These are phyloP conservation scores for Physaria fendleri DNA, from an alignment of 345 rosid species.

Conservation along the genomic window DNA sequence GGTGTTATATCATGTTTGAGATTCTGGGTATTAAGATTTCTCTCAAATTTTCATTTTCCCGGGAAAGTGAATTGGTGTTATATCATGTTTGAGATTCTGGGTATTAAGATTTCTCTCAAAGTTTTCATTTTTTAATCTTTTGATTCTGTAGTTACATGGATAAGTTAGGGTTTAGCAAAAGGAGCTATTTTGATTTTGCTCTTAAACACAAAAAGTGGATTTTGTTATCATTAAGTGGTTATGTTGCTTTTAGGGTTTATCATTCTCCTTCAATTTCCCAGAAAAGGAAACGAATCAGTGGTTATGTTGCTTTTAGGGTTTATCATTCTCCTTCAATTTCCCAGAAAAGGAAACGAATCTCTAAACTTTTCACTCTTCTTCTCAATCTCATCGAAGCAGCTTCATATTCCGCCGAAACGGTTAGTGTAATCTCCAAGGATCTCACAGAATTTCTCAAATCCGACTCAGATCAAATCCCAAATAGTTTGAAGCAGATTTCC, in stretches of 20 bases:
- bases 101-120: neutral
- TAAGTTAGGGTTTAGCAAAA: slow-evolving; percentile 32
- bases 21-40: neutral
- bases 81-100: neutral
- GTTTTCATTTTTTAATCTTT: neutral
- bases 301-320: slow-evolving; percentile 54
- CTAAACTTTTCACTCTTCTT: slow-evolving; percentile 45
- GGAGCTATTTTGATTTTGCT: slow-evolving; percentile 36
- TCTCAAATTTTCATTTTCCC: slow-evolving; percentile 13
- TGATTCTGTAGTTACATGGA: slow-evolving; percentile 41
- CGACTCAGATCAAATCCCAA: slow-evolving; percentile 64
- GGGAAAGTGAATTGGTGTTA: slow-evolving; percentile 5
- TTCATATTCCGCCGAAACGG: slow-evolving; percentile 51
- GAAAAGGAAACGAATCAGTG: slow-evolving; percentile 44
- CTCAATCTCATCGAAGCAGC: slow-evolving; percentile 51
- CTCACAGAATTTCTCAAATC: slow-evolving; percentile 50
- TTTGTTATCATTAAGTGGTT: slow-evolving; percentile 43
- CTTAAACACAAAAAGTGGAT: slow-evolving; percentile 53
- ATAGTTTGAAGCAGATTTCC: slow-evolving; percentile 61
- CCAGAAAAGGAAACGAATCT: slow-evolving; percentile 42
- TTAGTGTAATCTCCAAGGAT: slow-evolving; percentile 47
- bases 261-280: slow-evolving; percentile 43
- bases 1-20: neutral
- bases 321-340: slow-evolving; percentile 50
- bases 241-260: slow-evolving; percentile 57